These are phyloP conservation scores for Achaetomium macrosporum DNA, from an alignment of 2,329 filamentous ascomycete genomes.

Conservation along the genomic window DNA sequence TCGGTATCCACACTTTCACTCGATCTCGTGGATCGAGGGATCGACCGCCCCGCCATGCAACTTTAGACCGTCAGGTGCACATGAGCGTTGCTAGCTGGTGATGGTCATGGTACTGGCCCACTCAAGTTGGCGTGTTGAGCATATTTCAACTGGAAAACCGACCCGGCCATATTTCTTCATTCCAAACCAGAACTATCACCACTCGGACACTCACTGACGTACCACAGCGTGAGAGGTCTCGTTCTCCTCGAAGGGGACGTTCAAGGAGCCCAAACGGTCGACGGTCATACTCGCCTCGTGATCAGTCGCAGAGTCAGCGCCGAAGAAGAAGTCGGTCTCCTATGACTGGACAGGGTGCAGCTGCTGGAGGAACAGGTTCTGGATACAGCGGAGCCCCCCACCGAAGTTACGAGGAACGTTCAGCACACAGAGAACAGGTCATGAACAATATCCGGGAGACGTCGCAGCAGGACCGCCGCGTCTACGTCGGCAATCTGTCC, in stretches of 20 bases:
- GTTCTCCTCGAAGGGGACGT: slow-evolving; percentile 70
- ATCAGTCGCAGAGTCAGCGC: slow-evolving; percentile 69
- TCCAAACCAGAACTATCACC: neutral
- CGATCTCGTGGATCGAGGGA: slow-evolving; percentile 3
- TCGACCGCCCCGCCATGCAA: slow-evolving; percentile 11
- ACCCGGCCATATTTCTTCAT: neutral
- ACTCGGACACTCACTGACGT: slow-evolving; percentile 29
- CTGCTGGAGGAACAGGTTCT: slow-evolving; percentile 63
- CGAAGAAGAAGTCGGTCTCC: slow-evolving; percentile 79
- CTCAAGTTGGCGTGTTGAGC: neutral
- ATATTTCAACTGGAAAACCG: neutral
- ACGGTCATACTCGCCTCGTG: slow-evolving; percentile 71
- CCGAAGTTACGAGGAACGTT: slow-evolving; percentile 78
- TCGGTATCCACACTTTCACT: slow-evolving; percentile 11
- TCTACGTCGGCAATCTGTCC: slow-evolving; percentile 98
- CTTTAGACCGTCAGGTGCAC: neutral
- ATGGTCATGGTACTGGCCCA: neutral
- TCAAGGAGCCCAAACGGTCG: slow-evolving; percentile 75
- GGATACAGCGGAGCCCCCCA: slow-evolving; percentile 61
- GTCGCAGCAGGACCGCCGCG: slow-evolving; percentile 96
- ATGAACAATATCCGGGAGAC: slow-evolving; percentile 90
- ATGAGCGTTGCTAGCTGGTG: no score
- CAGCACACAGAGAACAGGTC: slow-evolving; percentile 84
- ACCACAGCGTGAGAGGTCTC: slow-evolving; percentile 72
- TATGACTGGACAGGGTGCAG: slow-evolving; percentile 69